Conservation (phyloP, 2,329 filamentous ascomycete species). For the Chaetoscypha palmicola region DNA sequence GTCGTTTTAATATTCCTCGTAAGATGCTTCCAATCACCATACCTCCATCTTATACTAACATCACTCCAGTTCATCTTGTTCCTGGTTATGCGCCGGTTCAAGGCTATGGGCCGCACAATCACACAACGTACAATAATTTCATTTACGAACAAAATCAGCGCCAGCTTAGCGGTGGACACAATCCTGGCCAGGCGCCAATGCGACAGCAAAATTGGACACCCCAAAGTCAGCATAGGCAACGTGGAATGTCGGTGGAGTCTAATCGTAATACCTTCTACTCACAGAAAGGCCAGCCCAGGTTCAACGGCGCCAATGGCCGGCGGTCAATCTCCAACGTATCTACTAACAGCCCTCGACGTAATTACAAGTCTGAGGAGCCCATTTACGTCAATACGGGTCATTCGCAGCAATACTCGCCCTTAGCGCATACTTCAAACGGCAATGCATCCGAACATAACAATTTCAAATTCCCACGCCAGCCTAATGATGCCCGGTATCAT, state of each 20-base stretch:
- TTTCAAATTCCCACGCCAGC: too few species aligned
- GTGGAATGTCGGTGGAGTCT: conserved; percentile 13
- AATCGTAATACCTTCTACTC: not conserved
- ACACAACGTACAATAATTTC: conserved; percentile 8
- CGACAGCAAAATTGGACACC: conserved; percentile 1
- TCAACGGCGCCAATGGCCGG: conserved; percentile 4
- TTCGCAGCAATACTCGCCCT: not conserved
- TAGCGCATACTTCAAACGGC: too few species aligned
- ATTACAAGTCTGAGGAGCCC: conserved; percentile 3
- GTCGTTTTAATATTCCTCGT: too few species aligned
- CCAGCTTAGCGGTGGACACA: not conserved
- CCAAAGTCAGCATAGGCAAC: too few species aligned
- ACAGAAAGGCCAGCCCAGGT: not conserved
- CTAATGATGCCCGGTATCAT: not conserved
- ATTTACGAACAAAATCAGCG: conserved; percentile 6
- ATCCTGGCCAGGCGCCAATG: not conserved
- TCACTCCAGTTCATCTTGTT: too few species aligned
- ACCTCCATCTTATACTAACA: too few species aligned
- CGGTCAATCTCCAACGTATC: conserved; percentile 7
- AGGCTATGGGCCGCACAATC: too few species aligned
- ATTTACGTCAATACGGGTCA: conserved; percentile 7
- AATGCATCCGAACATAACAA: too few species aligned
- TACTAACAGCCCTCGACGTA: conserved; percentile 3
- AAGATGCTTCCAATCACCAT: too few species aligned
- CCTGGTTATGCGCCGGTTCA: too few species aligned